Base-by-base conservation (phyloP, 805 yeast genomes). In the Candida dendrica region DNA sequence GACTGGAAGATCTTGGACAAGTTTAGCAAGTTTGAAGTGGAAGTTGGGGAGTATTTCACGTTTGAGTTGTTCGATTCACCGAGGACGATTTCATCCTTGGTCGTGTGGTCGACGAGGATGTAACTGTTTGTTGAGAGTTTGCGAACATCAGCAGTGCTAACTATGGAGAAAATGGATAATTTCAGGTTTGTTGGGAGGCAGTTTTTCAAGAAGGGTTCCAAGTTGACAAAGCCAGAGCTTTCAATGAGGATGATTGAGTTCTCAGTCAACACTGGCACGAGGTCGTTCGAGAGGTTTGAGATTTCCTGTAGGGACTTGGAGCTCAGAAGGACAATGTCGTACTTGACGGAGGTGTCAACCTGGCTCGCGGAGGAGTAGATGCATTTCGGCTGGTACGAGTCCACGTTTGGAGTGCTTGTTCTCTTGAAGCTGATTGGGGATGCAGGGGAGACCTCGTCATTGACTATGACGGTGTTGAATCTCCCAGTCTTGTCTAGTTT, bases 201-300 rank as follows among this genome's bases (percentile, higher is more conserved):
- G 38, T 86, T 76, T 43, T 79, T 74, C 33, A 81, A 71, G 55
- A 83, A 83, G 7, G 85, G 84, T 58, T 84, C 91, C 40, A 84
- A 59, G 57, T 81, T 81, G 43, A 84, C 75, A 55, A 75, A 84
- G 4, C 87, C 86, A 2, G 87, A 77, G 38, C 81, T 74, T 61
- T 84, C 95, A 31, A 84, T 63, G 20, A 84, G 63, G 3, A 84
- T 63, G 29, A 79, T 64, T 20, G 88, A 71, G 34, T 57, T 71
- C 46, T 58, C 58, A 39, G 61, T 63, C 31, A 75, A 47, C 20
- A 69, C 46, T 0, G 68, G 57, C 6, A 62, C 50, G 36, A 76
- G 50, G 34, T 64, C 61, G 3, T 65, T 44, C 17, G 75, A 64
- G 11, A 69, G 34, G 1, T 65, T 54, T 3, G 80, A 69, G 24